Percentiles rank a stretch among this genome's conserved stretches.
Conservation (phyloP, 495 filamentous ascomycete species). For the Penicillium bovifimosum region DNA sequence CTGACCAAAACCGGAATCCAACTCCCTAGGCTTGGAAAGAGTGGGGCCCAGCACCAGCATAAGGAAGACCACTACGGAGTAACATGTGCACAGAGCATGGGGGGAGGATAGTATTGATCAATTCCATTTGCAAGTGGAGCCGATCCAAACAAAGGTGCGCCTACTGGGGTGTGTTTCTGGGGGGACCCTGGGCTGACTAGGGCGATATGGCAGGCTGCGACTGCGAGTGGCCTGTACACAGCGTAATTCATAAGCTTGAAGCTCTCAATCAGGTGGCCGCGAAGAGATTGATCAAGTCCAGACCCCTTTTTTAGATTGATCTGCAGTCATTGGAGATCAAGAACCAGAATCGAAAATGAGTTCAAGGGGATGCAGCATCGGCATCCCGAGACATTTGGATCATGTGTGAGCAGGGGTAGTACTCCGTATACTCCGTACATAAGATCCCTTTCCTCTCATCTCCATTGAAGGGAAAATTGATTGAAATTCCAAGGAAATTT, state of each 20-base stretch:
- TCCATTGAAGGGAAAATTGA: too few relatives aligned
- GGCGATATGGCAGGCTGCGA: not conserved
- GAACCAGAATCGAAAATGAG: not conserved
- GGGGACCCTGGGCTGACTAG: not conserved
- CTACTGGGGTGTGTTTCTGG: not conserved
- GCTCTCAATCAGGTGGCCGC: conserved; percentile 21
- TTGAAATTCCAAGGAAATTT: conserved; percentile 18
- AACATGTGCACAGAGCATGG: not conserved
- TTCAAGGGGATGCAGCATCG: not conserved
- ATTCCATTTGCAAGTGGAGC: conserved; percentile 1
- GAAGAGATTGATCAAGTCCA: conserved; percentile 22
- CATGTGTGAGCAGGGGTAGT: not conserved
- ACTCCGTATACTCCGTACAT: too few relatives aligned
- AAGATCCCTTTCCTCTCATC: too few relatives aligned
- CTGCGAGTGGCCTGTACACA: not conserved
- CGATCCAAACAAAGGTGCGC: conserved; percentile 4
- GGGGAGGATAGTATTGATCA: not conserved
- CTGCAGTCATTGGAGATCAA: not conserved
- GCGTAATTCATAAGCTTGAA: conserved; percentile 1
- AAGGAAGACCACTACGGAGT: not conserved
- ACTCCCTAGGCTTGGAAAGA: not conserved
- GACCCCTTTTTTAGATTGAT: not conserved
- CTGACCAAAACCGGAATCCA: conserved; percentile 4
- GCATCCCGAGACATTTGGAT: not conserved
- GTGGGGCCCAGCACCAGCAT: not conserved